Percentiles rank a stretch among this genome's conserved stretches.
These are phyloP conservation scores for Kodamaea alishanica DNA, from an alignment of 1,139 yeast genomes.

Conservation along the genomic window DNA sequence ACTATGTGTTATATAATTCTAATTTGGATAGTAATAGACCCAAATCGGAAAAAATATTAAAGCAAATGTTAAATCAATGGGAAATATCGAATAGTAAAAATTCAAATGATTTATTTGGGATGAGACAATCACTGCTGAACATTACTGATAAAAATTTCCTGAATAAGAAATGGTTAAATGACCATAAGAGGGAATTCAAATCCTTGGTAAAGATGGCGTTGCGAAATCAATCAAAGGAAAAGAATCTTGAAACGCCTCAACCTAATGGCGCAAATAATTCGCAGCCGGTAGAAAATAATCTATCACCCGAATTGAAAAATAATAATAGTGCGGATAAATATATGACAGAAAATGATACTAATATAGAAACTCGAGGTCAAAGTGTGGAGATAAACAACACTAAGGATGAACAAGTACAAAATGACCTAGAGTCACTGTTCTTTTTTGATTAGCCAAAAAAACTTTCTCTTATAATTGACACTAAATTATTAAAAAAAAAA, in stretches of 20 bases:
- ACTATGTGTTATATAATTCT: slow-evolving; percentile 76
- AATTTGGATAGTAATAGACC: slow-evolving; percentile 78
- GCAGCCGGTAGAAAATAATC: background rate
- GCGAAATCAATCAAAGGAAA: slow-evolving; percentile 19
- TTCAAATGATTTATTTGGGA: slow-evolving; percentile 22
- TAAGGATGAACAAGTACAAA: too few species aligned
- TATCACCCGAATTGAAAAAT: too few species aligned
- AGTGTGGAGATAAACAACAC: too few species aligned
- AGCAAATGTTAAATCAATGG: slow-evolving; percentile 63
- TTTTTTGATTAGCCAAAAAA: too few species aligned
- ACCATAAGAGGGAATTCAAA: slow-evolving; percentile 50
- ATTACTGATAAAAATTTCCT: slow-evolving; percentile 40
- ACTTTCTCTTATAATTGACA: too few species aligned
- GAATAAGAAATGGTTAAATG: slow-evolving; percentile 48
- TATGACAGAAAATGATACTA: too few species aligned
- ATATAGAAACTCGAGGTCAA: too few species aligned
- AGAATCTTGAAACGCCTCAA: slow-evolving; percentile 10
- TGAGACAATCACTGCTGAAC: slow-evolving; percentile 23
- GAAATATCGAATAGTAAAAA: slow-evolving; percentile 42
- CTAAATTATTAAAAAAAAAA: too few species aligned
- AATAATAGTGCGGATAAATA: too few species aligned
- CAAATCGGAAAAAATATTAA: slow-evolving; percentile 49
- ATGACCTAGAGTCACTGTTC: too few species aligned
- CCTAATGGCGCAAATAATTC: background rate
- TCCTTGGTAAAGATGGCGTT: slow-evolving; percentile 50